Evolutionary conservation across 257 asterid species (phyloP).

Genomic region (Capsicum pubescens): DNA sequence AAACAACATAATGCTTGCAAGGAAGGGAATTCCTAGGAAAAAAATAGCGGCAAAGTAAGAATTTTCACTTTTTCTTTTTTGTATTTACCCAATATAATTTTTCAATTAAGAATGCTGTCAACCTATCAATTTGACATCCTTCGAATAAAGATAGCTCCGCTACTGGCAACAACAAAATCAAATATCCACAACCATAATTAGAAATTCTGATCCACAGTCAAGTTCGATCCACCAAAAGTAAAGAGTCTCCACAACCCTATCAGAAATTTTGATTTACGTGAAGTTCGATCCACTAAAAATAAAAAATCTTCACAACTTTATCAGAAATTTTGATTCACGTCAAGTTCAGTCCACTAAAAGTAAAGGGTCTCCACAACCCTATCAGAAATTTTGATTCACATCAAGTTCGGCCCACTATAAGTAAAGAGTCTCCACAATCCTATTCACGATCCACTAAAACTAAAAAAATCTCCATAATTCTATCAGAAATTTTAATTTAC

Average conservation of each 20-base stretch:
- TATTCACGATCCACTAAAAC: too few species aligned
- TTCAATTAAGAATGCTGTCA: neutral
- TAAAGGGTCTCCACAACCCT: rapidly evolving
- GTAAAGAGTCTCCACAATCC: too few species aligned
- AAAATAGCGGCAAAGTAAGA: neutral
- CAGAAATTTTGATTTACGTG: too few species aligned
- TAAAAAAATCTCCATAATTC: too few species aligned
- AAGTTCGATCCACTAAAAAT: too few species aligned
- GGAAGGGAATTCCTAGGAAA: neutral
- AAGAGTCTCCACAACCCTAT: rapidly evolving
- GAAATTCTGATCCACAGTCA: too few species aligned
- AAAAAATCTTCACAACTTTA: neutral
- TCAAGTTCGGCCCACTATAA: too few species aligned
- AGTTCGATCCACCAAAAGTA: neutral
- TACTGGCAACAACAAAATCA: neutral
- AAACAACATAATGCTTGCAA: too few species aligned
- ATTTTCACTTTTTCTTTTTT: too few species aligned
- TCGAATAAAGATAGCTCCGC: neutral
- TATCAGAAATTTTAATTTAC: too few species aligned
- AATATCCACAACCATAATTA: neutral
- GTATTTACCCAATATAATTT: neutral
- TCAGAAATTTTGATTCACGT: neutral
- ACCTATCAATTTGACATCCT: neutral
- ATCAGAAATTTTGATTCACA: too few species aligned
- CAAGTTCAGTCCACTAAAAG: neutral